Base-by-base conservation (phyloP, 306 rosid genomes). In the Geum urbanum region DNA sequence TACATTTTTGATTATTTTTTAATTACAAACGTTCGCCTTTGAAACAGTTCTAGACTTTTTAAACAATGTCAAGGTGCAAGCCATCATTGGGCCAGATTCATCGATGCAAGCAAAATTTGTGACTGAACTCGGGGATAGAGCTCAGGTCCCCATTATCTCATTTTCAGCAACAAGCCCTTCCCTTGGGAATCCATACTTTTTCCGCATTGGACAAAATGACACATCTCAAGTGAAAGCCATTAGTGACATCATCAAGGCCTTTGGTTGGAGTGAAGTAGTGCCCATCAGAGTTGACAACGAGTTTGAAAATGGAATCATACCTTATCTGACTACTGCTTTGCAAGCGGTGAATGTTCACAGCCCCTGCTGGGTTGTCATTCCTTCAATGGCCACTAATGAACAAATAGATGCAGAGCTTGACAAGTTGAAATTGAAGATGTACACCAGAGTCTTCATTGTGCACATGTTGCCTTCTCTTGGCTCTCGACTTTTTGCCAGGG, bases 81-180 rank as follows among this genome's bases (percentile, higher is more conserved):
- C 85, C 27, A 81, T 81, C 39, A 58, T 89, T 7, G 96, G 96
- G 19, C 90, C 87, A 37, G 4, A 19, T 35, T 79, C 78, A 46
- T 79, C 96, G 14, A 84, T 45, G 76, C 71, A 86, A 24, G 78
- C 96, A 15, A 76, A 41, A 46, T 89, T 86, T 15, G 45, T 86
- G 13, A 83, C 74, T 60, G 22, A 76, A 15, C 80, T 89, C 0
- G 92, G 85, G 53, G 73, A 69, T 35, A 85, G 84, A 76, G 77
- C 84, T 5, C 81, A 75, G 1, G 82, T 84, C 0, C 96, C 92
- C 56, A 75, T 86, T 12, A 24, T 85, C 20, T 76, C 83, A 10
- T 81, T 85, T 56, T 79, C 92, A 5, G 89, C 89, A 11, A 78
- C 82, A 58, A 82, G 87, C 63, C 88, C 96, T 32, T 72, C 81